Conservation (phyloP, 129 eudicot species). For the Gnaphalium uliginosum region DNA sequence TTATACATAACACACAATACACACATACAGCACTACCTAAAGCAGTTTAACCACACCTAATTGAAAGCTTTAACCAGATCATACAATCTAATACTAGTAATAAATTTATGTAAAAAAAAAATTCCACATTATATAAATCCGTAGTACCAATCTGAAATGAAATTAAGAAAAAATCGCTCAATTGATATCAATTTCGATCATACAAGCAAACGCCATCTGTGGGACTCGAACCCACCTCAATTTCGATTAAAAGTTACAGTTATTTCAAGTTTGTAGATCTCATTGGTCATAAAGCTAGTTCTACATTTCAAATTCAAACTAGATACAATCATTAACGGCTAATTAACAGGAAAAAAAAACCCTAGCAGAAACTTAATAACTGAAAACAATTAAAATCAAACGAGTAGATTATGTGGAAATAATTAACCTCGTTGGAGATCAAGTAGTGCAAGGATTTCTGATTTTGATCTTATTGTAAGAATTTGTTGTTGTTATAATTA, state of each 20-base stretch:
- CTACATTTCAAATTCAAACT: conserved; percentile 5
- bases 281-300: background rate
- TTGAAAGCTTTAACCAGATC: background rate
- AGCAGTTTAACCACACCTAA: background rate
- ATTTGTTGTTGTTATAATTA: conserved; percentile 7
- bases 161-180: background rate
- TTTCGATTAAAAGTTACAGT: background rate
- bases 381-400: conserved; percentile 3
- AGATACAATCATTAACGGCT: background rate
- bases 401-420: background rate
- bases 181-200: background rate
- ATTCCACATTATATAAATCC: background rate
- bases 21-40: background rate
- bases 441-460: background rate
- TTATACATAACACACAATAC: background rate
- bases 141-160: background rate
- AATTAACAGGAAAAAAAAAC: background rate
- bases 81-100: background rate
- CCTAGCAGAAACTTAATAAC: conserved; percentile 10
- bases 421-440: conserved; percentile 27
- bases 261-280: background rate
- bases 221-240: too few relatives aligned
- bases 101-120: background rate
- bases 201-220: too few relatives aligned
- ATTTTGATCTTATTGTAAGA: background rate